phyloP scores from a whole-genome alignment of 2,329 filamentous ascomycete species.

The Penicillium sp. region DNA sequence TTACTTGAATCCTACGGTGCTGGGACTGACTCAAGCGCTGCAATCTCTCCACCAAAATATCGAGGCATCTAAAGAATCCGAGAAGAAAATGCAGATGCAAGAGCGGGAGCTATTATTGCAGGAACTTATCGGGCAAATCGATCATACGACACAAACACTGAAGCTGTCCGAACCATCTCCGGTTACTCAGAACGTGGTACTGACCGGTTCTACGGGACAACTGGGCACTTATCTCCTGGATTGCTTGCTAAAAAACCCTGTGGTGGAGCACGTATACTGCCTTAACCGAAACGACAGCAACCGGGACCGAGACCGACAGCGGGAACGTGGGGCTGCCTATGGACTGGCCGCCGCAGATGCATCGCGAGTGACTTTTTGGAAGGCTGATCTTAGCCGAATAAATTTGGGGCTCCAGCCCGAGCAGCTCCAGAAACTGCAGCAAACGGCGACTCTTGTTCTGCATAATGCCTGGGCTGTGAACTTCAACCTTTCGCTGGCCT shows the following conservation, averaged over 20 bases:
- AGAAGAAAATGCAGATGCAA: not conserved
- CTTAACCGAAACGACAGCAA: slow-evolving; percentile 24
- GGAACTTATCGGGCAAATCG: not conserved
- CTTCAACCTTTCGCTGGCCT: slow-evolving; percentile 13
- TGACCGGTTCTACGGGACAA: slow-evolving; percentile 36
- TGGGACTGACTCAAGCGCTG: not conserved
- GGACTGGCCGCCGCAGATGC: not conserved
- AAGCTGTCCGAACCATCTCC: not conserved
- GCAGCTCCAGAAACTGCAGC: slow-evolving; percentile 23
- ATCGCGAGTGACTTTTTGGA: not conserved
- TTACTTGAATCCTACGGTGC: not conserved
- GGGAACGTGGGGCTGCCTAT: not conserved
- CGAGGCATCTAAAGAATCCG: not conserved
- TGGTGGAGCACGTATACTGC: slow-evolving; percentile 27
- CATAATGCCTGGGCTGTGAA: slow-evolving; percentile 43
- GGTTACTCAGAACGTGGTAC: not conserved
- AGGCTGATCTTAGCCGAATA: not conserved
- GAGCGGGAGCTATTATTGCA: not conserved
- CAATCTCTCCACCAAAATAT: not conserved
- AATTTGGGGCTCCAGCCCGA: slow-evolving; percentile 26
- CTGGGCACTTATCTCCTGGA: slow-evolving; percentile 33
- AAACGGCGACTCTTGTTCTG: slow-evolving; percentile 27
- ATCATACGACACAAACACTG: not conserved
- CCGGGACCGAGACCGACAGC: not conserved
- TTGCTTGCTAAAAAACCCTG: slow-evolving; percentile 13